Evolutionary conservation across 352 stramenopile species (phyloP).

Genomic region (Globisporangium perplexum): DNA sequence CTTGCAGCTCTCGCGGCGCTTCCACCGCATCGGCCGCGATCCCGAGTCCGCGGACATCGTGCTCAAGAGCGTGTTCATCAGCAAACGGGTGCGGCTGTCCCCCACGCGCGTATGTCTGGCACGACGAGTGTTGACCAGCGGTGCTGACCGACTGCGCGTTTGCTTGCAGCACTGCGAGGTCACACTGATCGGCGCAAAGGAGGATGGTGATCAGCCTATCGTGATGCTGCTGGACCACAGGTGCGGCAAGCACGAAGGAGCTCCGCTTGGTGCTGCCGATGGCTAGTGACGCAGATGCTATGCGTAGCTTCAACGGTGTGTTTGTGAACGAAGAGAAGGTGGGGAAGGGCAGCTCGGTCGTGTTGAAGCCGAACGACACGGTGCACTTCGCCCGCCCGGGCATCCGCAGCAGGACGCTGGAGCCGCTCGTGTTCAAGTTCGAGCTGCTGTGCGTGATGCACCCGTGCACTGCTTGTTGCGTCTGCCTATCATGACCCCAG

Average conservation of each 20-base stretch:
- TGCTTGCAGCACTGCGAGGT: conserved; percentile 54
- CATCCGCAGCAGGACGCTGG: conserved; percentile 14
- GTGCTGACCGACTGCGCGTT: too few relatives aligned
- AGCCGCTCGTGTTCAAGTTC: conserved; percentile 55
- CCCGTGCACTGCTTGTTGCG: too few relatives aligned
- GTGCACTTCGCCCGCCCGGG: conserved; percentile 72
- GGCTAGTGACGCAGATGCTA: too few relatives aligned
- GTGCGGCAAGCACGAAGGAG: conserved; percentile 20
- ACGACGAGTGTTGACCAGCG: too few relatives aligned
- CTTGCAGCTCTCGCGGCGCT: conserved; percentile 44
- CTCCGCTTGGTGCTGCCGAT: too few relatives aligned
- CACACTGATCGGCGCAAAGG: conserved; percentile 15
- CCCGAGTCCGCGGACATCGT: conserved; percentile 35
- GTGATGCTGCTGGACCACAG: conserved; percentile 53
- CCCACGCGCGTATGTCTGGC: too few relatives aligned
- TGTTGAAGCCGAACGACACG: conserved; percentile 37
- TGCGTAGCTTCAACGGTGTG: conserved; percentile 51
- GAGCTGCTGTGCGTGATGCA: conserved; percentile 46
- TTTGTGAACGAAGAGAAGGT: conserved; percentile 61
- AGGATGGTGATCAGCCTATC: conserved; percentile 15
- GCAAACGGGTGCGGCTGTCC: conserved; percentile 40
- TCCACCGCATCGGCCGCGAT: conserved; percentile 52
- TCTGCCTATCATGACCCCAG: too few relatives aligned
- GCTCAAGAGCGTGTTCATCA: conserved; percentile 60
- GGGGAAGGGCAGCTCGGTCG: conserved; percentile 27